Evolutionary conservation across 2,329 filamentous ascomycete species (phyloP).

Genomic region (Sclerotinia borealis): DNA sequence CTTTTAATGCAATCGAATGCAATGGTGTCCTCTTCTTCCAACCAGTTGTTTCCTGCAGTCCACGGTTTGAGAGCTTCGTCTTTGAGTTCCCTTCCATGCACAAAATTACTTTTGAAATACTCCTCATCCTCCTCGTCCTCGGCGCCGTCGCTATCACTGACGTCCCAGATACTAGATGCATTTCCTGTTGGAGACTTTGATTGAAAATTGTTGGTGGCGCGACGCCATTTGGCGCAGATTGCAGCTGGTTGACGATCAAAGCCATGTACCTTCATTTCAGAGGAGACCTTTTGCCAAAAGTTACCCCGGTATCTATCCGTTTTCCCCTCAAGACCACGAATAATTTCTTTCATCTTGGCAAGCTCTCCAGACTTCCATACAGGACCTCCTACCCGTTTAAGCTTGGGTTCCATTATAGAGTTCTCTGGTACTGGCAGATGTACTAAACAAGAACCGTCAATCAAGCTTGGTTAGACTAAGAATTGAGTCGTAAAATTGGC

Average conservation of each 20-base stretch:
- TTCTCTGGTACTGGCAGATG: background rate
- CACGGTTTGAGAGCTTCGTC: background rate
- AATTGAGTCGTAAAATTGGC: background rate
- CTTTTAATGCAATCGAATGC: background rate
- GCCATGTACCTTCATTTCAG: background rate
- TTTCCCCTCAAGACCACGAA: background rate
- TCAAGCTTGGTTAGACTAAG: background rate
- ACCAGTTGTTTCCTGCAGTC: background rate
- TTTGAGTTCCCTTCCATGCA: too few species aligned
- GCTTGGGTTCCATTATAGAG: background rate
- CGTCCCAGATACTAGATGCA: background rate
- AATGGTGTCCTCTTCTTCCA: background rate
- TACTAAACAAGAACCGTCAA: background rate
- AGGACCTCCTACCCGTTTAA: background rate
- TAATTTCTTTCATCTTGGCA: background rate
- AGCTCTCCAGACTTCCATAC: background rate
- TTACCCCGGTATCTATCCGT: too few species aligned
- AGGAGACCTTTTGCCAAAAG: background rate
- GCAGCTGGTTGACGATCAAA: background rate
- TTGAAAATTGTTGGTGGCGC: background rate
- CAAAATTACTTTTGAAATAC: background rate
- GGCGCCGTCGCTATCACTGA: background rate
- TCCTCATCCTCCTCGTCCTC: background rate
- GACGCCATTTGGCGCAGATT: background rate
- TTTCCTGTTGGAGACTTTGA: background rate